Percentiles rank a stretch among this genome's conserved stretches.
These are phyloP conservation scores for Plasmodium fragile DNA, from an alignment of 169 alveolate species.

Conservation along the genomic window DNA sequence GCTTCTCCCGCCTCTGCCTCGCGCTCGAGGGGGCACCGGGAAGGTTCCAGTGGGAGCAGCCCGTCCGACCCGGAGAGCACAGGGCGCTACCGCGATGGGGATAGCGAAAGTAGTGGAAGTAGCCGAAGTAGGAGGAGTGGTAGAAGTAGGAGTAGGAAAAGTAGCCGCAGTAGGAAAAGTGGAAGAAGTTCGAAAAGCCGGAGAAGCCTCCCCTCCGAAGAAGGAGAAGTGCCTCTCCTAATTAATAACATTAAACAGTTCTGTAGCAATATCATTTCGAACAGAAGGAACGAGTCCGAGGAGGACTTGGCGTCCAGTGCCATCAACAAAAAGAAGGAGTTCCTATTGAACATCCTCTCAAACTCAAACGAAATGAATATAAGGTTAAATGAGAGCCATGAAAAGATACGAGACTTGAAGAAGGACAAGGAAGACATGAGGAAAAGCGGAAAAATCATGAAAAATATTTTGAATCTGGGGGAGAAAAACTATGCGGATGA, in stretches of 20 bases:
- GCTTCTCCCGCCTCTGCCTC: neutral
- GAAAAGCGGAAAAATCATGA: conserved; percentile 20
- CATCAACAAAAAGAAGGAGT: conserved; percentile 34
- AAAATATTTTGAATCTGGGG: neutral
- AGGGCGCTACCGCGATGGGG: neutral
- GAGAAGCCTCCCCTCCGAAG: neutral
- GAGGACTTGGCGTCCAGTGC: neutral
- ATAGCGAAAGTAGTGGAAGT: neutral
- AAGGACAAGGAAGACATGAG: neutral
- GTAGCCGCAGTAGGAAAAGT: neutral
- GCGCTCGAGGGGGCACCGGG: neutral
- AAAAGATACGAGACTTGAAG: neutral
- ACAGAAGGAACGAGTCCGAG: neutral
- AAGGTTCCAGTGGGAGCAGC: neutral
- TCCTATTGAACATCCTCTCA: conserved; percentile 29
- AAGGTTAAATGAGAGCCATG: neutral
- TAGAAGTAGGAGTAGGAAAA: neutral
- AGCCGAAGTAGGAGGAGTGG: neutral
- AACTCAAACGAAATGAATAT: conserved; percentile 20
- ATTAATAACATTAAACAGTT: conserved; percentile 14
- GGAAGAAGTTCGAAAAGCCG: neutral
- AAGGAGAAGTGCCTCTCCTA: neutral
- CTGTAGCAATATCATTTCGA: conserved; percentile 3
- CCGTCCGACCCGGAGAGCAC: neutral
- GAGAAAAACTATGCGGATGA: neutral